Conservation (phyloP, 2,329 filamentous ascomycete species). For the Talaromyces sp. region DNA sequence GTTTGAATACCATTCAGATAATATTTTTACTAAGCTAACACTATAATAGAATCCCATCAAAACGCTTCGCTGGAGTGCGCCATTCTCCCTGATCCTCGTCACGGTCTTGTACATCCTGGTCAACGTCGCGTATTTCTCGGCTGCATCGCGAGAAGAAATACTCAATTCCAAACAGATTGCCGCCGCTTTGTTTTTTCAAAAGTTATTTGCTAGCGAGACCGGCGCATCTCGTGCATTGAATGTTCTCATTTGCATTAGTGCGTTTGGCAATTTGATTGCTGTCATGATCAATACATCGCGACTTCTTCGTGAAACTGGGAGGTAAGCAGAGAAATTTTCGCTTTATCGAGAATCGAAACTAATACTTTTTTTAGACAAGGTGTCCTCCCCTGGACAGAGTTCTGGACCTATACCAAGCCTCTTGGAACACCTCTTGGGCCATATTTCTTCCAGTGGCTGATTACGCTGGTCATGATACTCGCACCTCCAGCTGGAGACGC, state of each 20-base stretch:
- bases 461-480: slow-evolving; percentile 57
- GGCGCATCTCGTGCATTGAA: slow-evolving; percentile 51
- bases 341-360: background rate
- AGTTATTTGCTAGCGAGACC: slow-evolving; percentile 48
- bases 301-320: slow-evolving; percentile 56
- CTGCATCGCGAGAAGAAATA: slow-evolving; percentile 53
- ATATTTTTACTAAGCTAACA: background rate
- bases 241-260: slow-evolving; percentile 52
- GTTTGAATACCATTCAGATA: slow-evolving; percentile 16
- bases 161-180: slow-evolving; percentile 49
- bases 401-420: slow-evolving; percentile 60
- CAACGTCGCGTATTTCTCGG: slow-evolving; percentile 59
- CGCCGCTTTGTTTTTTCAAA: slow-evolving; percentile 55
- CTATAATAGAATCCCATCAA: slow-evolving; percentile 49
- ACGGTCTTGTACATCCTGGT: slow-evolving; percentile 54
- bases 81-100: slow-evolving; percentile 48
- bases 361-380: slow-evolving; percentile 44
- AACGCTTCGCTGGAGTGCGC: slow-evolving; percentile 48
- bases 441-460: slow-evolving; percentile 52
- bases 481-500: slow-evolving; percentile 59
- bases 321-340: slow-evolving; percentile 23
- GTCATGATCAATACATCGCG: slow-evolving; percentile 53
- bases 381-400: slow-evolving; percentile 54
- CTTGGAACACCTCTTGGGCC: slow-evolving; percentile 60
- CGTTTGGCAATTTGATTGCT: slow-evolving; percentile 56